Conservation (phyloP, 2,329 filamentous ascomycete species). For the Penicillium sp. region DNA sequence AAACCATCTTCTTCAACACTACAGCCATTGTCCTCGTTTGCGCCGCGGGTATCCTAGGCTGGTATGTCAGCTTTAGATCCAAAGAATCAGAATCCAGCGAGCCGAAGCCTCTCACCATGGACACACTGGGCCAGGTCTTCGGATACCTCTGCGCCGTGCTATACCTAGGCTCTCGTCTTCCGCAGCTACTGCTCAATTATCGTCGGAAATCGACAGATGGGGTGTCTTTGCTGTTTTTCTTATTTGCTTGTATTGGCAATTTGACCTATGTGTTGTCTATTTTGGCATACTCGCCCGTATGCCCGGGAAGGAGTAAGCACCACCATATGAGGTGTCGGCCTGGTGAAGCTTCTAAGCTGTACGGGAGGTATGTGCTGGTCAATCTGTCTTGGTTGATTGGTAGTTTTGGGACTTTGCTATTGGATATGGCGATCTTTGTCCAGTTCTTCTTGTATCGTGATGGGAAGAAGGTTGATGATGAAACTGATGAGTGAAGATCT, state of each 20-base stretch:
- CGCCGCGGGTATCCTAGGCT: conserved; percentile 75
- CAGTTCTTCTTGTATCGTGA: conserved; percentile 83
- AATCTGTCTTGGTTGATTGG: conserved; percentile 89
- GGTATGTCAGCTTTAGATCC: conserved; percentile 63
- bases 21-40: conserved; percentile 76
- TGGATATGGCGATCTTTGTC: conserved; percentile 81
- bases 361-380: conserved; percentile 77
- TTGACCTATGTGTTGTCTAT: conserved; percentile 90
- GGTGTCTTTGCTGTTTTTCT: conserved; percentile 88
- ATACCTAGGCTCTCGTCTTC: conserved; percentile 84
- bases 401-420: conserved; percentile 76
- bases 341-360: conserved; percentile 64
- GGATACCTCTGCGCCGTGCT: conserved; percentile 86
- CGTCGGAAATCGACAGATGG: conserved; percentile 89
- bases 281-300: conserved; percentile 78
- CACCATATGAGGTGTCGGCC: conserved; percentile 50
- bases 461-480: conserved; percentile 17
- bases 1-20: conserved; percentile 64
- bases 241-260: conserved; percentile 95
- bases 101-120: conserved; percentile 56
- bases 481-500: conserved; percentile 5
- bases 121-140: conserved; percentile 77
- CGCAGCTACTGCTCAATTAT: conserved; percentile 88
- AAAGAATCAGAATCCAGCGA: conserved; percentile 17
- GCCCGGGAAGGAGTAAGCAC: conserved; percentile 31